Percentiles rank a stretch among this genome's conserved stretches.
phyloP scores from a whole-genome alignment of 2,329 filamentous ascomycete genomes.

The Akanthomyces muscarius region DNA sequence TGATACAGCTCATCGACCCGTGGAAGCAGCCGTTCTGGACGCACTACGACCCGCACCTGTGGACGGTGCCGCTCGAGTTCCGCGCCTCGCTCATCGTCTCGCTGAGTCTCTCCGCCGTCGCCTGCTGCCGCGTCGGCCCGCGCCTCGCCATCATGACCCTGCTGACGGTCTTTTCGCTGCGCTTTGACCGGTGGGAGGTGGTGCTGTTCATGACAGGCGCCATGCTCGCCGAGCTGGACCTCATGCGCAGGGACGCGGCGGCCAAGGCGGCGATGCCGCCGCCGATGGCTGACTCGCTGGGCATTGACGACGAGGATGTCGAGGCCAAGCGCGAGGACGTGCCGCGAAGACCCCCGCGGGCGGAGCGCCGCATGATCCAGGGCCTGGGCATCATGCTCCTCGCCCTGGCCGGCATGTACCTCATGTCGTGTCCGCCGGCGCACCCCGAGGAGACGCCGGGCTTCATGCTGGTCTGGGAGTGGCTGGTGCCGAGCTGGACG shows the following conservation, averaged over 20 bases:
- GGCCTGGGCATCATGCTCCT: background rate
- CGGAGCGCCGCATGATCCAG: background rate
- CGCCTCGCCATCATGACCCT: constrained; percentile 4
- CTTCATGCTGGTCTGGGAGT: background rate
- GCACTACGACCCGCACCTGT: constrained; percentile 15
- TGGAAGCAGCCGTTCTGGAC: constrained; percentile 3
- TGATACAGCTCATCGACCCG: background rate
- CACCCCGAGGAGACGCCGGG: background rate
- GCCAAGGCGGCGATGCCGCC: background rate
- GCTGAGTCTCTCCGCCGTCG: background rate
- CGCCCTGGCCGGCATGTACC: constrained; percentile 5
- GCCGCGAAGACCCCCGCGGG: background rate
- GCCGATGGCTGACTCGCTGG: background rate
- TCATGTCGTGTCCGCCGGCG: constrained; percentile 8
- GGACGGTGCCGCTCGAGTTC: constrained; percentile 16
- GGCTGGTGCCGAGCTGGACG: constrained; percentile 7
- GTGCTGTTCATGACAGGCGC: constrained; percentile 9
- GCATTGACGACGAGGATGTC: background rate
- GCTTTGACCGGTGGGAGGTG: constrained; percentile 13
- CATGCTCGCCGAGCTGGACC: constrained; percentile 3
- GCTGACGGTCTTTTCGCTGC: background rate
- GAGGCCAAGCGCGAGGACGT: background rate
- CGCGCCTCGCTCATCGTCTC: constrained; percentile 10
- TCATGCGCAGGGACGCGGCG: background rate
- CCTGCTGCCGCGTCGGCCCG: background rate